A percentile compares a stretch with the other conserved stretches of the same genome.
These are phyloP conservation scores for Vitis labrusca DNA, from an alignment of 164 flowering plant genomes.

Conservation along the genomic window DNA sequence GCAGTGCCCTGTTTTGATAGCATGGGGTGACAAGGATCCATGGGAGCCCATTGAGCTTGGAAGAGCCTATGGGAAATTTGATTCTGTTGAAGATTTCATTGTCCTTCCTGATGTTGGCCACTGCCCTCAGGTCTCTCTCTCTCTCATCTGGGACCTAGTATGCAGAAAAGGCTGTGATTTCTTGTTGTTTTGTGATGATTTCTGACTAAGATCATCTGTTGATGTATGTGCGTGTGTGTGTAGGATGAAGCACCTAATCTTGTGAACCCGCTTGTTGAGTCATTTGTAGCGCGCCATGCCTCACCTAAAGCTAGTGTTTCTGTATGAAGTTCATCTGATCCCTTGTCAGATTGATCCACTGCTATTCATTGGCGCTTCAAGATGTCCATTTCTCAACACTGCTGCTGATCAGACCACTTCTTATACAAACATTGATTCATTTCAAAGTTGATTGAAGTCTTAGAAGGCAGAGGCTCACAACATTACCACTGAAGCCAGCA, in stretches of 20 bases:
- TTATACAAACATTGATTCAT: too few species aligned
- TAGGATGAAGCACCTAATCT: slow-evolving; percentile 95
- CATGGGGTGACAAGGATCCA: slow-evolving; percentile 98
- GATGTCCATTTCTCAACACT: too few species aligned
- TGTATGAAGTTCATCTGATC: slow-evolving; percentile 10
- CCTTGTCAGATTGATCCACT: not conserved
- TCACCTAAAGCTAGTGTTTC: slow-evolving; percentile 15
- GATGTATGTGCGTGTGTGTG: slow-evolving; percentile 9
- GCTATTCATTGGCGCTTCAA: not conserved
- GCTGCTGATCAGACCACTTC: too few species aligned
- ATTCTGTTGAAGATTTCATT: slow-evolving; percentile 76
- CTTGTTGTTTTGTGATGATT: too few species aligned
- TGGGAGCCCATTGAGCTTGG: slow-evolving; percentile 97
- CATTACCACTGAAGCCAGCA: too few species aligned
- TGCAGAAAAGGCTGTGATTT: too few species aligned
- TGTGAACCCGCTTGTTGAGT: slow-evolving; percentile 80
- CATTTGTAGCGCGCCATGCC: slow-evolving; percentile 76
- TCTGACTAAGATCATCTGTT: not conserved
- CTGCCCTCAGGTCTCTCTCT: slow-evolving; percentile 83
- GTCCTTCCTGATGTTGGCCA: slow-evolving; percentile 91
- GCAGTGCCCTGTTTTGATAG: slow-evolving; percentile 92
- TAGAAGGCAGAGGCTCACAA: too few species aligned
- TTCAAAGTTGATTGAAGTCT: too few species aligned
- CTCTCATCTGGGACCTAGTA: too few species aligned
- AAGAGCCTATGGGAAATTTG: slow-evolving; percentile 63